phyloP scores from a whole-genome alignment of 345 rosid genomes.

The Theobroma cacao region DNA sequence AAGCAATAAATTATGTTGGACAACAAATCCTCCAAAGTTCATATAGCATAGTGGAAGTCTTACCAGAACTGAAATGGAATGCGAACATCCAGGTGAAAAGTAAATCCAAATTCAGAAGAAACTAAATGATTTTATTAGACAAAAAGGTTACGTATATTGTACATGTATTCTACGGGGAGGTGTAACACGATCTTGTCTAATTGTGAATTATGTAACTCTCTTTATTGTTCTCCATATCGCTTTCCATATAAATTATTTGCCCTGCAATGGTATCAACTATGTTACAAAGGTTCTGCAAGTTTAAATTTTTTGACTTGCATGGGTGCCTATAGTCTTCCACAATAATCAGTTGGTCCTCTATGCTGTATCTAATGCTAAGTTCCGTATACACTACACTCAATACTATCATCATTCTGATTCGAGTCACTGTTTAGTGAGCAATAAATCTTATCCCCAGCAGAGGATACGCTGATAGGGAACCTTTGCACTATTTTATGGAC shows the following conservation, averaged over 20 bases:
- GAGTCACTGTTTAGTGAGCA: conserved; percentile 24
- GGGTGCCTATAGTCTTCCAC: neutral
- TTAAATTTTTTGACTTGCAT: neutral
- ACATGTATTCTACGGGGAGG: neutral
- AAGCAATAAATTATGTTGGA: neutral
- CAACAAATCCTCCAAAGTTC: neutral
- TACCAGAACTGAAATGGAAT: neutral
- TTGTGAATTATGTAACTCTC: neutral
- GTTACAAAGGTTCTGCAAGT: neutral
- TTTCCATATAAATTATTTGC: conserved; percentile 1
- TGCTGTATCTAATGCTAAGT: conserved; percentile 7
- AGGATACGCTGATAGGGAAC: conserved; percentile 10
- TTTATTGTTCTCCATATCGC: neutral
- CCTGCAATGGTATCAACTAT: conserved; percentile 17
- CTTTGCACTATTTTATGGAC: conserved; percentile 15
- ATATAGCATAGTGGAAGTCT: neutral
- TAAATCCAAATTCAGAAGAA: neutral
- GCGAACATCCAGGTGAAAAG: neutral
- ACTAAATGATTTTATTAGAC: neutral
- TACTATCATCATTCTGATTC: conserved; percentile 28
- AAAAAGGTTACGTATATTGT: neutral
- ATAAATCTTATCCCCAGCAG: conserved; percentile 20
- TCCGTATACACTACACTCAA: conserved; percentile 32
- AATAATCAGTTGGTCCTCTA: neutral
- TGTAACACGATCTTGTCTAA: neutral